Base-by-base conservation (phyloP, 2,329 filamentous ascomycete genomes). In the Stagonosporopsis vannaccii region DNA sequence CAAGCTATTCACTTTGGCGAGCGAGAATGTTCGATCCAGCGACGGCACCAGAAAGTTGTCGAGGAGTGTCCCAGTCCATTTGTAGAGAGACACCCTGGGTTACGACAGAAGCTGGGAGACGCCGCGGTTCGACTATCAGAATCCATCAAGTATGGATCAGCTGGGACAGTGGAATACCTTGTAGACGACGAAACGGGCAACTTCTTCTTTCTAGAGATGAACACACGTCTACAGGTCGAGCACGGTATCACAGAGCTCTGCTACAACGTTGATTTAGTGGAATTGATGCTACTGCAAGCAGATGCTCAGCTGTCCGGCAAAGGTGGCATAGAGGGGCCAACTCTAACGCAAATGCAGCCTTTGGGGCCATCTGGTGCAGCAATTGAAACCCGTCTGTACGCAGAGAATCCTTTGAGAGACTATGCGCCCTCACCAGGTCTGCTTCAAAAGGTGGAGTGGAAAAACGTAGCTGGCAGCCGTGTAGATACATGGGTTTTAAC, bases 141-240 rank as follows among this genome's bases (percentile, higher is more conserved):
- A 61, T 81, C 79, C 0, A 79, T 84, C 55, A 77, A 78, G 3
- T 97, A 97, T 68, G 89, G 90, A n/a, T 91, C 90, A 6, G 92
- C 91, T 8, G 92, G 92, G 1, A 97, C 92, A 0, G 90, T 97
- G 19, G 92, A 97, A 77, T 97, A 93, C 70, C 90, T 97, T 39
- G 88, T 96, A 5, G 92, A 97, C 75, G 90, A 92, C 71, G 87
- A 91, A 66, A 88, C 87, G 6, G 90, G 87, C 43, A 85, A 89
- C 39, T 97, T 95, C 75, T 97, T 83, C 76, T 86, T 85, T 58
- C 72, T 85, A 0, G 84, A 85, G 63, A 84, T 86, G 82, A 86
- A 85, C 61, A 85, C 84, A 1, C 75, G 84, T 41, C 73, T 86
- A 2, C 84, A 86, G 59, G 84, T 86, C 6, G 84, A 86, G 65